A percentile compares a stretch with the other conserved stretches of the same genome.
phyloP scores from a whole-genome alignment of 192 early-diverging fungal genomes.

The Coemansia erecta region DNA sequence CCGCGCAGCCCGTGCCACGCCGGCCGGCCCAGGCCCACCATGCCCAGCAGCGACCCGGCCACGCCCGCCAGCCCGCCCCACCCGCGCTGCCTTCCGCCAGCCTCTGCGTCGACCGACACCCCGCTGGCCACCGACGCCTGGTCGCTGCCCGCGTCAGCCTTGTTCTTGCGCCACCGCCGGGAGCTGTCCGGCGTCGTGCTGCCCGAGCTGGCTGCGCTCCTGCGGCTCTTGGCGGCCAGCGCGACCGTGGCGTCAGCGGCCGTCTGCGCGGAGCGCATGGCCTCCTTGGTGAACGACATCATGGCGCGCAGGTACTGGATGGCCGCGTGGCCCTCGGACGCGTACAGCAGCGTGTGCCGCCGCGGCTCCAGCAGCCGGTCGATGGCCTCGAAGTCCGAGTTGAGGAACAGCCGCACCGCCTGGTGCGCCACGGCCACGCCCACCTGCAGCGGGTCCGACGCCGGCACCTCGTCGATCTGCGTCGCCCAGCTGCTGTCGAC shows the following conservation, averaged over 20 bases:
- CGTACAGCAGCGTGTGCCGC: conserved; percentile 63
- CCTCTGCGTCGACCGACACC: conserved; percentile 9
- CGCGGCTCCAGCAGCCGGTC: conserved; percentile 57
- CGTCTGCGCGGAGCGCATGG: conserved; percentile 61
- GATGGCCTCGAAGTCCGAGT: conserved; percentile 69
- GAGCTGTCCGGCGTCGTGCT: conserved; percentile 9
- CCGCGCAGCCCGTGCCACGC: conserved; percentile 32
- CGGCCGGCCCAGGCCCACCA: conserved; percentile 31
- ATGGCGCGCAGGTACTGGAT: conserved; percentile 66
- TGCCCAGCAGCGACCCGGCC: conserved; percentile 43
- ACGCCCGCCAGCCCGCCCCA: conserved; percentile 34
- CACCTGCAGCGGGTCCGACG: conserved; percentile 51
- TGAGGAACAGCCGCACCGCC: conserved; percentile 73
- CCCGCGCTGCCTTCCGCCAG: conserved; percentile 14
- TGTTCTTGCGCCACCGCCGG: conserved; percentile 25
- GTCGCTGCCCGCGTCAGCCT: neutral
- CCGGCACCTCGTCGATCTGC: conserved; percentile 20
- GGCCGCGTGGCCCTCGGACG: conserved; percentile 69
- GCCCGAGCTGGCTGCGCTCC: conserved; percentile 61
- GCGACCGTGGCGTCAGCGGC: conserved; percentile 63
- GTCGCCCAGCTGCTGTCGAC: conserved; percentile 5
- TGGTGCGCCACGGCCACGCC: conserved; percentile 59
- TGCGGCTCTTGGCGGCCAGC: conserved; percentile 61
- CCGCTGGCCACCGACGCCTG: conserved; percentile 15
- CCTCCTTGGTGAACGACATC: conserved; percentile 78